Conservation (phyloP, 768 basidiomycete species). For the Tephrocybe sp. region DNA sequence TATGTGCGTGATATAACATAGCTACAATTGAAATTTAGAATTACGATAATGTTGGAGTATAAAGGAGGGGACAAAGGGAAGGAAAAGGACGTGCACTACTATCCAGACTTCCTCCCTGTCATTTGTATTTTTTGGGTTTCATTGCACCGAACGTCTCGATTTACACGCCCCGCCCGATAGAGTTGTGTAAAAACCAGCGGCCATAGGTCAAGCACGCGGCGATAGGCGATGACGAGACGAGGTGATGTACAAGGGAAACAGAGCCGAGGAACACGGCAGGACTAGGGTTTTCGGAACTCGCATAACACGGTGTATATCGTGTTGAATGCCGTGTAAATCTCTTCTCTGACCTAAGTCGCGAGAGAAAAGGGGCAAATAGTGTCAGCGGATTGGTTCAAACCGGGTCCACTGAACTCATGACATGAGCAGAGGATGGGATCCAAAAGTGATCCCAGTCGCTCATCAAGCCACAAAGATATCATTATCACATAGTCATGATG, state of each 20-base stretch:
- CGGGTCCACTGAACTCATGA: slow-evolving; percentile 33
- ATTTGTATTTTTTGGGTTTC: slow-evolving; percentile 20
- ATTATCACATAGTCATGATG: not conserved
- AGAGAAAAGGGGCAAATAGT: slow-evolving; percentile 30
- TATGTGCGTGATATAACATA: slow-evolving; percentile 30
- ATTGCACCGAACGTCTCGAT: slow-evolving; percentile 6
- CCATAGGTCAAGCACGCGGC: slow-evolving; percentile 5
- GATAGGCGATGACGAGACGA: slow-evolving; percentile 18
- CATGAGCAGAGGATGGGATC: slow-evolving; percentile 30
- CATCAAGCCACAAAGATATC: slow-evolving; percentile 13
- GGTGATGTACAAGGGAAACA: slow-evolving; percentile 1
- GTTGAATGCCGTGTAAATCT: slow-evolving; percentile 99
- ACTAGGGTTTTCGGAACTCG: slow-evolving; percentile 88
- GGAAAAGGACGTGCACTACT: slow-evolving; percentile 47
- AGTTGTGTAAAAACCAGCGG: not conserved
- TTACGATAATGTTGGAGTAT: slow-evolving; percentile 24
- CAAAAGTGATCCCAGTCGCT: slow-evolving; percentile 16
- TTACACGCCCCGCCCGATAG: slow-evolving; percentile 1
- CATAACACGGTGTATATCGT: slow-evolving; percentile 97
- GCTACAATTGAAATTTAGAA: slow-evolving; percentile 28
- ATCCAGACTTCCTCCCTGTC: slow-evolving; percentile 36
- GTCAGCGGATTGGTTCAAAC: slow-evolving; percentile 53
- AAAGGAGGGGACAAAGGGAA: slow-evolving; percentile 22
- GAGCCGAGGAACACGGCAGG: not conserved
- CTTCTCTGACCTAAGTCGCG: slow-evolving; percentile 82